A percentile compares a stretch with the other conserved stretches of the same genome.
Conservation (phyloP, 2,329 filamentous ascomycete genomes). For the Microcyclosporella mali region DNA sequence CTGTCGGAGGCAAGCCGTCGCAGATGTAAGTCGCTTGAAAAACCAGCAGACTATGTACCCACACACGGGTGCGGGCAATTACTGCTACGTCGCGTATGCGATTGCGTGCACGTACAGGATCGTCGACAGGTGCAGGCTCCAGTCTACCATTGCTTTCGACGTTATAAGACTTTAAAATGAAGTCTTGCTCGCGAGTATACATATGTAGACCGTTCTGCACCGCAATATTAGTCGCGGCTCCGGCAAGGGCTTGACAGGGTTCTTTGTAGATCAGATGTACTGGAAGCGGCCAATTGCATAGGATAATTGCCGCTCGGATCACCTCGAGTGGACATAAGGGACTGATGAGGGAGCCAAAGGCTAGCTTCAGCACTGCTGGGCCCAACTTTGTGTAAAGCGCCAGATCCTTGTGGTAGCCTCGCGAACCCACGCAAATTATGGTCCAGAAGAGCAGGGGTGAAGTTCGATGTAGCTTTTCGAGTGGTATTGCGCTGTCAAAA, state of each 20-base stretch:
- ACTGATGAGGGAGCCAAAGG: constrained; percentile 3
- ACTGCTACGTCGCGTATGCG: too few relatives aligned
- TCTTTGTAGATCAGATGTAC: constrained; percentile 5
- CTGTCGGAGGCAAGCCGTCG: constrained; percentile 4
- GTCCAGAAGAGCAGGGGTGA: constrained; percentile 6
- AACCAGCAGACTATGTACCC: too few relatives aligned
- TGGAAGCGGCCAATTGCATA: constrained; percentile 6
- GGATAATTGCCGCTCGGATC: constrained; percentile 2
- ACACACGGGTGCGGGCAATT: too few relatives aligned
- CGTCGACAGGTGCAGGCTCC: too few relatives aligned
- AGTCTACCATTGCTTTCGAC: too few relatives aligned
- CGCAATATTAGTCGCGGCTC: constrained; percentile 3
- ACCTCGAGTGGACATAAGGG: constrained; percentile 1
- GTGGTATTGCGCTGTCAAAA: constrained; percentile 1
- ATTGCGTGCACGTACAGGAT: too few relatives aligned
- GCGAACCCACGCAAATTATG: constrained; percentile 3
- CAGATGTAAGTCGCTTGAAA: background rate
- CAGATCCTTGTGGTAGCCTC: constrained; percentile 3
- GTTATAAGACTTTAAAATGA: constrained; percentile 2
- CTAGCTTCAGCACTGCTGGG: constrained; percentile 3
- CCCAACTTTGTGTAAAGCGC: constrained; percentile 4
- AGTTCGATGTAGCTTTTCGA: constrained; percentile 3
- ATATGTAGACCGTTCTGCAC: constrained; percentile 9
- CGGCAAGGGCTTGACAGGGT: constrained; percentile 4
- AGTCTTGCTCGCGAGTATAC: constrained; percentile 7